Base-by-base conservation (phyloP, 140 eudicot species). In the Bidens hawaiensis region DNA sequence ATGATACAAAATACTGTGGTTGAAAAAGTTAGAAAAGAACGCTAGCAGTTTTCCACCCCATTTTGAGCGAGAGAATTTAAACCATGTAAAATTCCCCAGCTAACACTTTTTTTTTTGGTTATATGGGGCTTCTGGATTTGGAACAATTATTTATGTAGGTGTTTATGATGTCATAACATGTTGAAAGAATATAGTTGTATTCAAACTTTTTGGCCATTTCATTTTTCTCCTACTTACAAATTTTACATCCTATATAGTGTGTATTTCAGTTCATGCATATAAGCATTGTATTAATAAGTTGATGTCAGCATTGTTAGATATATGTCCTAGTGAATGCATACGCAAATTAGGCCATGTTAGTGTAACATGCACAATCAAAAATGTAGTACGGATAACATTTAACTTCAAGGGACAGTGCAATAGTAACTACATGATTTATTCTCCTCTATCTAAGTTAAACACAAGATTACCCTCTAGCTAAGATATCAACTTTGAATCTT, bases 41-140 rank as follows among this genome's bases (percentile, higher is more conserved):
- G 41, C 31, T 18, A 57, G 58, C n/a, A n/a, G n/a, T 62, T 23
- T 56, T 71, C 24, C 16, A 52, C 47, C 51, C 64, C 64, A 62
- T 54, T 51, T 27, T 72, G 42, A 46, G 26, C 62, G 31, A 62
- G 42, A 71, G 76, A 47, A 62, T 40, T 42, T 40, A 62, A 62
- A 40, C 21, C 34, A 47, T 57, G 73, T 56, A 70, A 60, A 58
- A 33, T 46, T 33, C 73, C 78, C 66, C 55, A 3, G 28, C 40
- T 15, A 58, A 73, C 63, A 26, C 16, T 27, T 65, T 64, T 63
- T 63, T 73, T 25, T 1, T 26, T 53, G 51, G 59, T 72, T n/a
- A 24, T 42, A 42, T 8, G 65, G 77, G 52, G 60, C 31, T n/a
- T 52, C 4, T 62, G 6, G 4, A 41, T 21, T 63, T 63, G 26